phyloP scores from a whole-genome alignment of 441 rosid genomes.

The Viola pubescens region DNA sequence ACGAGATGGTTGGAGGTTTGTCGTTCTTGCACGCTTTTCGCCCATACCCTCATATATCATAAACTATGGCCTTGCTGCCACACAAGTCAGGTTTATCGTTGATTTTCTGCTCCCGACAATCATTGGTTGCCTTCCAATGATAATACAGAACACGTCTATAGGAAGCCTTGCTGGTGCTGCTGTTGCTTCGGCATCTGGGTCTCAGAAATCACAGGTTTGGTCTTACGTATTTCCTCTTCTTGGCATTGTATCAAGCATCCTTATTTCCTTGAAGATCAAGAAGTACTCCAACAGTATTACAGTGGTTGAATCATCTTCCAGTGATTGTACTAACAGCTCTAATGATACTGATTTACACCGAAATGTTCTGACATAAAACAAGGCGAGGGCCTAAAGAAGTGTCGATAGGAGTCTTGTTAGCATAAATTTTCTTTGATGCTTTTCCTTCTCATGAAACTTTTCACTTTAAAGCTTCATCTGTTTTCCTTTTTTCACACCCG shows the following conservation, averaged over 20 bases:
- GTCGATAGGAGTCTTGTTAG: constrained; percentile 13
- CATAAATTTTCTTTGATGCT: too few species aligned
- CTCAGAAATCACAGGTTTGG: constrained; percentile 52
- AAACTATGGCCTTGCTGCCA: constrained; percentile 86
- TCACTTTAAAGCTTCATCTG: too few species aligned
- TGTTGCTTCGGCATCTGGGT: constrained; percentile 60
- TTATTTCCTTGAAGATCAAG: constrained; percentile 65
- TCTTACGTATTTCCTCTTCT: constrained; percentile 67
- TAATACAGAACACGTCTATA: constrained; percentile 82
- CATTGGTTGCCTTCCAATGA: constrained; percentile 80
- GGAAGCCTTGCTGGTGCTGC: constrained; percentile 96
- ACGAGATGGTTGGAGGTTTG: constrained; percentile 87
- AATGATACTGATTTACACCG: constrained; percentile 26
- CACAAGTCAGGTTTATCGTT: constrained; percentile 57
- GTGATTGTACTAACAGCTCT: constrained; percentile 13
- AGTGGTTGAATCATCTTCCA: constrained; percentile 28
- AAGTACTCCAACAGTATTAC: constrained; percentile 52
- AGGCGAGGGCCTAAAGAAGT: constrained; percentile 27
- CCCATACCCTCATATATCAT: constrained; percentile 82
- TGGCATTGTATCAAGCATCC: constrained; percentile 68
- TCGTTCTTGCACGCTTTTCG: constrained; percentile 96
- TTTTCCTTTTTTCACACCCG: too few species aligned
- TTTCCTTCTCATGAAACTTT: too few species aligned
- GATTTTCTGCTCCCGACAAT: constrained; percentile 82
- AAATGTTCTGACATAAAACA: constrained; percentile 16